Evolutionary conservation across 148 eudicot species (phyloP).

Genomic region (Heliosperma pusillum): DNA sequence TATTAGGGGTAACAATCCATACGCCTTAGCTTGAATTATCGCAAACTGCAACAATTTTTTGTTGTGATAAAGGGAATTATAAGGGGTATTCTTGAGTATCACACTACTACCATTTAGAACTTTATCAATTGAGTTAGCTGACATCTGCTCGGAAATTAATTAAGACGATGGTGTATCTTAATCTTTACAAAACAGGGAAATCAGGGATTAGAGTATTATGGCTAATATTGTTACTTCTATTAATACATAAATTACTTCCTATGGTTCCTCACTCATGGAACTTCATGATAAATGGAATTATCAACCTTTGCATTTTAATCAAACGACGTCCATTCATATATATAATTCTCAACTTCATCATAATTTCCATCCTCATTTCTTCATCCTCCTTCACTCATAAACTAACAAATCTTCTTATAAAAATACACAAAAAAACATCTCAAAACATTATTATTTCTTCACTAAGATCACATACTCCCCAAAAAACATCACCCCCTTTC

Average conservation of each 20-base stretch:
- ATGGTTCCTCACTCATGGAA: constrained; percentile 8
- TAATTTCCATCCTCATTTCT: constrained; percentile 41
- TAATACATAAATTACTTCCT: constrained; percentile 5
- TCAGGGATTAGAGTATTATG: constrained; percentile 4
- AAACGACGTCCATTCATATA: constrained; percentile 34
- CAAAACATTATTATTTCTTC: background rate
- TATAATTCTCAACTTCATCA: constrained; percentile 45
- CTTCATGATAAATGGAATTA: background rate
- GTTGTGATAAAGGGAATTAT: too few species aligned
- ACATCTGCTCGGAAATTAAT: background rate
- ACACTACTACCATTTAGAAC: too few species aligned
- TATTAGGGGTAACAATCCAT: too few species aligned
- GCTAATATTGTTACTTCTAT: background rate
- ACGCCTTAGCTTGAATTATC: too few species aligned
- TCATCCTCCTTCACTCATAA: constrained; percentile 25
- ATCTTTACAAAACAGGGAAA: background rate
- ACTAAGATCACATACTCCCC: background rate
- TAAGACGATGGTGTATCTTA: background rate
- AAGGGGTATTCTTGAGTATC: too few species aligned
- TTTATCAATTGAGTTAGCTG: too few species aligned
- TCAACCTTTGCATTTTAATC: constrained; percentile 17
- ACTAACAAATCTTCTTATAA: constrained; percentile 5
- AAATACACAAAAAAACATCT: constrained; percentile 9
- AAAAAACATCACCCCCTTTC: background rate
- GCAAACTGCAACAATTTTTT: too few species aligned